Base-by-base conservation (phyloP, 2,329 filamentous ascomycete genomes). In the Pseudocercospora pini-densiflorae region DNA sequence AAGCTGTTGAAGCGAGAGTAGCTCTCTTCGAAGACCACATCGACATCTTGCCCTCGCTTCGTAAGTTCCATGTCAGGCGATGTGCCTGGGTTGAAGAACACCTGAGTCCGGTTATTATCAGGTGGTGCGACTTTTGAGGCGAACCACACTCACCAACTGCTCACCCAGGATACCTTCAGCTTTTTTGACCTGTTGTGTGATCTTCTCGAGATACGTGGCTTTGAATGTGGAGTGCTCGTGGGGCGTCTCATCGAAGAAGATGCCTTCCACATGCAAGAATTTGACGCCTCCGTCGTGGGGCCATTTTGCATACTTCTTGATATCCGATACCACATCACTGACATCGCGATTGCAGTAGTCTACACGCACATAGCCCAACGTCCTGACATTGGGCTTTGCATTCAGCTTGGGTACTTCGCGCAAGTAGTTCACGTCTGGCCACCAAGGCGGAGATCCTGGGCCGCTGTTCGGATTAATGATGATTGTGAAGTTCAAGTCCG, bases 221-320 rank as follows among this genome's bases (percentile, higher is more conserved):
- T 66, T 59, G 36, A 70, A 58, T 12, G 60, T 60, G 0, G 68
- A 60, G 12, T 65, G 64, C 21, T 68, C 64, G 33, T 71, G 68
- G 2, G 71, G 71, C 16, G 71, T 68, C 64, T 74, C 73, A 65
- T 74, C 73, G 55, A 75, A 62, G 66, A 75, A 75, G 21, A 75
- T 74, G 53, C 71, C 72, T 33, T 72, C 70, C 14, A 73, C 62
- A 31, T 72, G 62, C 55, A 73, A 67, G 51, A 70, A 68, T 14
- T 63, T 63, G 16, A 59, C 62, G 31, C 63, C 65, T n/a, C 61
- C 61, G 14, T 70, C 63, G 9, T 67, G 67, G 4, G 70, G 64
- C 73, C 74, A 76, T 43, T 68, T 61, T 19, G 68, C 68, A 54
- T 75, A 76, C 16, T 69, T 62, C 49, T 55, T 51, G 23, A 76